Evolutionary conservation across 345 rosid genomes (phyloP), one percentile per base, ranked within the genome.

Genomic region (Brassica cretica): DNA sequence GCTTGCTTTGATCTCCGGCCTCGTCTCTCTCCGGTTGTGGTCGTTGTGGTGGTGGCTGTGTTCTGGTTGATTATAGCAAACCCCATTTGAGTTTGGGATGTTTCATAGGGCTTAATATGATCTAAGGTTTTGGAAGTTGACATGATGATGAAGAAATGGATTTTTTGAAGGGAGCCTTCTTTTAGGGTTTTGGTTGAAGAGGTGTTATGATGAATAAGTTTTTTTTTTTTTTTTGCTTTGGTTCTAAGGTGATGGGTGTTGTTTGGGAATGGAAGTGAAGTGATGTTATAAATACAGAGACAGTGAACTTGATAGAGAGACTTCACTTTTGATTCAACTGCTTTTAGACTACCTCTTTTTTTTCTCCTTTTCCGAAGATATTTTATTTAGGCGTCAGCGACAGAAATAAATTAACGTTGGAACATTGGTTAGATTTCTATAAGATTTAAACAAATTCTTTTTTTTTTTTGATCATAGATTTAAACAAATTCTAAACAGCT

Each of bases 1-100:
- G 89, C 84, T 51, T 88, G 91, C 83, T 92, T 92, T 80, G 91
- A 86, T 62, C 97, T 74, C 37, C 97, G 92, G 81, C 97, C 84
- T 49, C 92, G 81, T 60, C 77, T 79, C 79, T 91, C 98, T 5
- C 88, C 84, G 2, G 86, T 56, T 70, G 71, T 63, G 65, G 58
- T 41, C 1, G 63, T 71, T 37, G 62, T 68, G 14, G 75, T 80
- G 85, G 83, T 77, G 72, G 67, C 68, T 41, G 75, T 82, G 85
- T 85, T 90, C 6, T 89, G 85, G 72, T 86, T 93, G 30, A 87
- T 81, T 16, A 89, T 78, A 55, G 89, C 70, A 70, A 85, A 84
- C 15, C 84, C 85, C 71, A 70, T 72, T 66, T 85, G 87, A 5
- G 83, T 56, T 29, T 77, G 85, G 60, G 70, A 58, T 75, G 82